These are phyloP conservation scores for Ailanthus altissimus DNA, from an alignment of 345 rosid species.

Conservation along the genomic window DNA sequence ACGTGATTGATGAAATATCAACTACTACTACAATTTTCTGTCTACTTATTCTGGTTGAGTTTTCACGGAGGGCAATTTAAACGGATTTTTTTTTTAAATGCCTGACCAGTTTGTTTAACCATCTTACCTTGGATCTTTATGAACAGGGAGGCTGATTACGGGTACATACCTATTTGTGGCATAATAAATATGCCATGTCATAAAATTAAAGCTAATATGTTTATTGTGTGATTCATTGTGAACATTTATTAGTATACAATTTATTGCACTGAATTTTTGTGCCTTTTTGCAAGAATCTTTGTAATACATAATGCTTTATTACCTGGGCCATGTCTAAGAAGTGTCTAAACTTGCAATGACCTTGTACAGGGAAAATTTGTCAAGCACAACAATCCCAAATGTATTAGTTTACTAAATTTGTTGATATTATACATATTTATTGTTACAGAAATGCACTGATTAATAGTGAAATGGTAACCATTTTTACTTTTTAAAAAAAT, in stretches of 20 bases:
- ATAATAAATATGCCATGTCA: neutral
- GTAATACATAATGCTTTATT: neutral
- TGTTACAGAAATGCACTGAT: neutral
- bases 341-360: too few species aligned
- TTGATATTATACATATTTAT: too few species aligned
- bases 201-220: neutral
- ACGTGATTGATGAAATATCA: slow-evolving; percentile 21
- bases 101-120: slow-evolving; percentile 15
- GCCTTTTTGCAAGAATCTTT: neutral
- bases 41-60: neutral
- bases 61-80: slow-evolving; percentile 8
- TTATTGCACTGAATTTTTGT: neutral
- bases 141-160: neutral
- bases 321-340: neutral
- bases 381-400: neutral
- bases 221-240: neutral
- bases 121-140: neutral
- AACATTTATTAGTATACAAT: neutral
- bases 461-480: neutral
- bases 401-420: neutral
- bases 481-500: neutral
- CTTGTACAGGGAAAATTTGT: neutral
- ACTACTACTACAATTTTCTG: slow-evolving; percentile 2
- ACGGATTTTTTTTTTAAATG: neutral
- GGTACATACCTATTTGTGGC: neutral